Conservation (phyloP, 73 alveolate species). For the Urostyla sp. region DNA sequence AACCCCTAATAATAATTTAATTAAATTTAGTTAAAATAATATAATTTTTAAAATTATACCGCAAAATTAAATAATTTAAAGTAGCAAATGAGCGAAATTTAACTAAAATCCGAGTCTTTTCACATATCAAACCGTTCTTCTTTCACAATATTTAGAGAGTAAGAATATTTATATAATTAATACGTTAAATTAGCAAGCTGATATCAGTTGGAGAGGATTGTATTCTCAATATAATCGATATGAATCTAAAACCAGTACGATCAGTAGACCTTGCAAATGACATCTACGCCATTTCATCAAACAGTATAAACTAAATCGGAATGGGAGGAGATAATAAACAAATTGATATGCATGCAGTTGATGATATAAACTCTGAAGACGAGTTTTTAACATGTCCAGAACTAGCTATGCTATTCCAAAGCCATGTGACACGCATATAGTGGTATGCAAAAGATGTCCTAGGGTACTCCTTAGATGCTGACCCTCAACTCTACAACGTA, state of each 20-base stretch:
- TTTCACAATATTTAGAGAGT: no score
- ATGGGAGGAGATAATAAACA: slow-evolving; percentile 32
- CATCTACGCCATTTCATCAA: slow-evolving; percentile 32
- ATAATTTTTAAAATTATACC: no score
- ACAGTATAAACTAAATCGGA: slow-evolving; percentile 21
- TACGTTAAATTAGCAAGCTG: slow-evolving; percentile 48
- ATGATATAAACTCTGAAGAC: background rate
- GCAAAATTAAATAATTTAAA: no score
- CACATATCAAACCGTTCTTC: no score
- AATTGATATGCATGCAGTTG: slow-evolving; percentile 19
- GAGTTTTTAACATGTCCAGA: background rate
- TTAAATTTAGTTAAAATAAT: no score
- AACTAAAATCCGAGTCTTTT: no score
- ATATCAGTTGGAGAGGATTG: slow-evolving; percentile 32
- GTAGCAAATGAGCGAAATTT: no score
- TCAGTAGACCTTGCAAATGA: slow-evolving; percentile 9
- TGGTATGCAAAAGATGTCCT: slow-evolving; percentile 28
- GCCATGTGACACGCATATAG: slow-evolving; percentile 10
- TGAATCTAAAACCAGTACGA: background rate
- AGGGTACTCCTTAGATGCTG: slow-evolving; percentile 28
- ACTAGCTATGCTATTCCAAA: slow-evolving; percentile 7
- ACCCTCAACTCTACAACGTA: slow-evolving; percentile 4
- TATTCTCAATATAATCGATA: slow-evolving; percentile 11
- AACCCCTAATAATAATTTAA: no score
- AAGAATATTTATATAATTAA: no score